Evolutionary conservation across 768 basidiomycete species (phyloP).

Genomic region (Phylloporus rhodoxanthus): DNA sequence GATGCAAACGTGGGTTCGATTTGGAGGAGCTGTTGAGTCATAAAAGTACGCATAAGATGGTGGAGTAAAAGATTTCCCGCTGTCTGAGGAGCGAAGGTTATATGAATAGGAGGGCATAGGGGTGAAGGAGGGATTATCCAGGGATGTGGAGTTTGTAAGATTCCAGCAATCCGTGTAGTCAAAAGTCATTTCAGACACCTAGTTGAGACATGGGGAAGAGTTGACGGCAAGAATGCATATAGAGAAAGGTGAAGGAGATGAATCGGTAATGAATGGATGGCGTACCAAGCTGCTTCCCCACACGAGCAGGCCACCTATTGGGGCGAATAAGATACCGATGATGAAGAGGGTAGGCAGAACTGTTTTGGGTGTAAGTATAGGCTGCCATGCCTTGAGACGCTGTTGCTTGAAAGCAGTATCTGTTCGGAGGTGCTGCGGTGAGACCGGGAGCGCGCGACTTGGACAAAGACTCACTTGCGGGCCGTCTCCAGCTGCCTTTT

Average conservation of each 20-base stretch:
- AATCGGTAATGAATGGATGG: slow-evolving; percentile 21
- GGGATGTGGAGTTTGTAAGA: slow-evolving; percentile 34
- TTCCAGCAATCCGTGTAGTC: slow-evolving; percentile 93
- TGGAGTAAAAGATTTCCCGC: slow-evolving; percentile 38
- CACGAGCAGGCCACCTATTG: slow-evolving; percentile 89
- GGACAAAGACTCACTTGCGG: slow-evolving; percentile 59
- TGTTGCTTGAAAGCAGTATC: slow-evolving; percentile 99
- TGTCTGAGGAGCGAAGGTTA: slow-evolving; percentile 55
- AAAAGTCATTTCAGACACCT: slow-evolving; percentile 90
- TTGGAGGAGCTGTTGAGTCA: slow-evolving; percentile 39
- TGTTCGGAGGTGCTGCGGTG: slow-evolving; percentile 29
- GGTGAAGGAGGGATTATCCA: slow-evolving; percentile 35
- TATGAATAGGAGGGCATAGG: slow-evolving; percentile 63
- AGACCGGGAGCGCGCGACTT: slow-evolving; percentile 4
- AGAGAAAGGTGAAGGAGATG: slow-evolving; percentile 12
- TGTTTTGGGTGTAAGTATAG: slow-evolving; percentile 95
- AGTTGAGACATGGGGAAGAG: slow-evolving; percentile 4
- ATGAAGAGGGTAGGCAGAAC: slow-evolving; percentile 95
- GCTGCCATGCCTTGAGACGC: slow-evolving; percentile 99
- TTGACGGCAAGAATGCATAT: background rate
- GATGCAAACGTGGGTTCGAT: slow-evolving; percentile 56
- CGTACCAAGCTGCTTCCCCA: slow-evolving; percentile 76
- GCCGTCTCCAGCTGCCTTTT: slow-evolving; percentile 75
- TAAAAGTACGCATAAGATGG: slow-evolving; percentile 76
- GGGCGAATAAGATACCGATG: slow-evolving; percentile 90